Conservation (phyloP, 192 early-diverging fungal species). For the Entomortierella chlamydospora region DNA sequence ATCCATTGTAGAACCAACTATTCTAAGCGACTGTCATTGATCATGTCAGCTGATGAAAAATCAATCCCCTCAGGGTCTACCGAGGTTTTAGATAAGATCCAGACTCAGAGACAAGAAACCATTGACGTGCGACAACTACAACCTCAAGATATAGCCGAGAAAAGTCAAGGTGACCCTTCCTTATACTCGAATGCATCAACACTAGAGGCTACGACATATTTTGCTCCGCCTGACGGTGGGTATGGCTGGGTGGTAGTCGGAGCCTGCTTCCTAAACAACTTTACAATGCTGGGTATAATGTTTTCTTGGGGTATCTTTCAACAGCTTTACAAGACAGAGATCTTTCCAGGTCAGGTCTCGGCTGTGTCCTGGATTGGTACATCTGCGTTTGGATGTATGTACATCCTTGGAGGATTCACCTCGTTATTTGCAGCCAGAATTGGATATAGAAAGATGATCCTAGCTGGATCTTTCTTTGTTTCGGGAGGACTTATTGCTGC, state of each 20-base stretch:
- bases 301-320: constrained; percentile 63
- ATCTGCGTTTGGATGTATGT: constrained; percentile 42
- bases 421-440: constrained; percentile 44
- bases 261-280: constrained; percentile 55
- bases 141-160: not conserved
- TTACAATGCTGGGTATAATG: constrained; percentile 57
- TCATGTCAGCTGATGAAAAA: not conserved
- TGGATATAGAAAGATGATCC: constrained; percentile 46
- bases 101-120: not conserved
- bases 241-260: constrained; percentile 60
- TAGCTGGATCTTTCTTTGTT: constrained; percentile 27
- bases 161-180: not conserved
- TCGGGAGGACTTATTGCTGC: constrained; percentile 46
- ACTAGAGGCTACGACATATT: not conserved
- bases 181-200: not conserved
- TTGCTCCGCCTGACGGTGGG: constrained; percentile 54
- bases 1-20: too few species aligned
- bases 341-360: constrained; percentile 53
- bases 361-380: constrained; percentile 59
- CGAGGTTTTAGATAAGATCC: not conserved
- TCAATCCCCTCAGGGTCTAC: not conserved
- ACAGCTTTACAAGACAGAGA: constrained; percentile 55
- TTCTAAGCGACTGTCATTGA: too few species aligned
- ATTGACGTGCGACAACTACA: not conserved
- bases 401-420: constrained; percentile 36